Base-by-base conservation (phyloP, 257 asterid genomes). In the Paraleonurus japonicus region DNA sequence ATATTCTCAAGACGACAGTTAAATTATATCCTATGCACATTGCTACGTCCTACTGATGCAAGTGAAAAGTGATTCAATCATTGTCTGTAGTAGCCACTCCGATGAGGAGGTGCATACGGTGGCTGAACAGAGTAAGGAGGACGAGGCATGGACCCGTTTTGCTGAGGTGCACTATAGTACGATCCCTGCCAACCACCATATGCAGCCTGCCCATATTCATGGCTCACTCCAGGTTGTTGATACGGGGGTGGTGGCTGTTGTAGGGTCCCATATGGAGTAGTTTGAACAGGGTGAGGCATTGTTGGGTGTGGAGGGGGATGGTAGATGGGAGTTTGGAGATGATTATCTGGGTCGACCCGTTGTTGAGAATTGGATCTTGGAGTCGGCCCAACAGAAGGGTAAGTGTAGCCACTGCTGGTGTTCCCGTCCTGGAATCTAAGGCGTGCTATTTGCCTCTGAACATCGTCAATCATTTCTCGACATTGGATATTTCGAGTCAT, bases 101-200 rank as follows among this genome's bases (percentile, higher is more conserved):
- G 91, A 74, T 82, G 70, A 57, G 88, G 87, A 61, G 94, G 94
- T 23, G 96, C 90, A 78, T 92, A 90, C 22, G 95, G 87, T 50
- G 91, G 77, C 65, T 81, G 91, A 62, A 62, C 76, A 1, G 90
- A 79, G 81, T 87, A 92, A 43, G 98, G 93, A 69, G 96, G 96
- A 68, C 79, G 85, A 24, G 98, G 87, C 86, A 84, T 78, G 3
- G 88, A 80, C 17, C 95, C 92, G 0, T 76, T 83, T 72, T 92
- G 98, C 76, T 79, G 98, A 51, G 95, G 85, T 24, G 90, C 80
- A 65, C 78, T 86, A 37, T 88, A 87, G 80, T 93, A 87, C 4
- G 90, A 87, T 37, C 88, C 94, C 65, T 78, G 89, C 98, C 97
- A 93, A 32, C 95, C 97, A 10, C 90, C 90, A 81, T 93, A 87